phyloP scores from a whole-genome alignment of 805 yeast species.

The Wickerhamomyces bovis region DNA sequence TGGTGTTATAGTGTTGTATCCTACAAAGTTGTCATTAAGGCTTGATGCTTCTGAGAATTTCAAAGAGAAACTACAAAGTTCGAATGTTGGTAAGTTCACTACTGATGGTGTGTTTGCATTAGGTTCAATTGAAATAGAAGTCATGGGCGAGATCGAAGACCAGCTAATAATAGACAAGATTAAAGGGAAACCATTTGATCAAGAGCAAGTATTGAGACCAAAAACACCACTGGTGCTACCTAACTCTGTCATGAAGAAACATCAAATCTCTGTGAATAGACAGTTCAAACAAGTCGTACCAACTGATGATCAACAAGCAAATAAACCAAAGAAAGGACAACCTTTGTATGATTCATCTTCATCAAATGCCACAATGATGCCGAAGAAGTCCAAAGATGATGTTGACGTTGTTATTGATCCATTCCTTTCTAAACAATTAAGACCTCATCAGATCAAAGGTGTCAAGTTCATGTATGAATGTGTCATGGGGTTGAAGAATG shows the following conservation, averaged over 20 bases:
- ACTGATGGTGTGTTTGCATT: conserved; percentile 39
- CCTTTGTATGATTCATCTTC: conserved; percentile 35
- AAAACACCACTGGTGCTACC: conserved; percentile 3
- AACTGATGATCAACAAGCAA: conserved; percentile 8
- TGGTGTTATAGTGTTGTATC: conserved; percentile 46
- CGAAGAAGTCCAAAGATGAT: conserved; percentile 20
- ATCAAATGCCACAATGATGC: conserved; percentile 38
- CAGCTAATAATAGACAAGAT: conserved; percentile 17
- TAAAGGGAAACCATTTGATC: conserved; percentile 5
- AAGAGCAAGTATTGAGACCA: background rate
- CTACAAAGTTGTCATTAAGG: conserved; percentile 25
- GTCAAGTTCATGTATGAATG: conserved; percentile 77
- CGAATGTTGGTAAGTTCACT: conserved; percentile 18
- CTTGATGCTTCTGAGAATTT: conserved; percentile 26
- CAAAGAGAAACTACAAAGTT: conserved; percentile 22
- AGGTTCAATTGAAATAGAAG: conserved; percentile 58
- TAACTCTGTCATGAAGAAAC: background rate
- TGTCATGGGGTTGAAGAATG: conserved; percentile 59
- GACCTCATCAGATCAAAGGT: conserved; percentile 87
- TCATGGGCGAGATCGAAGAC: conserved; percentile 41
- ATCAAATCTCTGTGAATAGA: conserved; percentile 9
- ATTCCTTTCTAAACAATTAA: conserved; percentile 39
- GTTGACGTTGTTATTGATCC: conserved; percentile 60
- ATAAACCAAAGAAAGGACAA: conserved; percentile 11
- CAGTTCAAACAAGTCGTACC: conserved; percentile 22